Percentiles rank a stretch among this genome's conserved stretches.
Conservation (phyloP, 2,329 filamentous ascomycete genomes). For the Colletotrichum sp. region DNA sequence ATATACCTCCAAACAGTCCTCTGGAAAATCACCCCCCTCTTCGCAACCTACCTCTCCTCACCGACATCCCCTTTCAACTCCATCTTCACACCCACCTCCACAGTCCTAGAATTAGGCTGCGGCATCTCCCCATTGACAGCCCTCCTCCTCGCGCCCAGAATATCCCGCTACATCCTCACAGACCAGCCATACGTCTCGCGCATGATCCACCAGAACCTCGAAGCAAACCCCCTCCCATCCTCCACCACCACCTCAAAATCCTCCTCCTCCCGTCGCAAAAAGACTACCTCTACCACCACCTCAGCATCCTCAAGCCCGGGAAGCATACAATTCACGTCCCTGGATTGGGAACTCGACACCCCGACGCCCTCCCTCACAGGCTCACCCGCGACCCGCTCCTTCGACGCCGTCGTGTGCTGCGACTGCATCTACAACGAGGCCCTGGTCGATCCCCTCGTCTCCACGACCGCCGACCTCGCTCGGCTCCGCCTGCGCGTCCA, state of each 20-base stretch:
- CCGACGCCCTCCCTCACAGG: constrained; percentile 50
- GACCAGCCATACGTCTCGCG: constrained; percentile 88
- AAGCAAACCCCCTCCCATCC: constrained; percentile 54
- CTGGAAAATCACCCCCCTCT: constrained; percentile 87
- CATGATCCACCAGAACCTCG: constrained; percentile 77
- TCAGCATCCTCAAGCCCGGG: not conserved
- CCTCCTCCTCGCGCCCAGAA: constrained; percentile 65
- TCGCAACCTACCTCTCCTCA: constrained; percentile 80
- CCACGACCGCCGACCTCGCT: constrained; percentile 79
- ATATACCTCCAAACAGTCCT: constrained; percentile 60
- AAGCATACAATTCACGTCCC: constrained; percentile 57
- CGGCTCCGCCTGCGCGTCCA: constrained; percentile 49
- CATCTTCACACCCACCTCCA: constrained; percentile 59
- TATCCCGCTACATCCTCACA: constrained; percentile 76
- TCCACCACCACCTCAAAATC: constrained; percentile 5
- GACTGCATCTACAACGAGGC: constrained; percentile 97
- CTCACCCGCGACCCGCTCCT: constrained; percentile 43
- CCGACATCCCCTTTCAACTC: constrained; percentile 64
- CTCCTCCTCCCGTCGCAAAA: constrained; percentile 7
- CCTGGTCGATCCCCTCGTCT: constrained; percentile 81
- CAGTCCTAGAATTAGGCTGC: constrained; percentile 83
- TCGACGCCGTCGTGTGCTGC: constrained; percentile 81
- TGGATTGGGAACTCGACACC: constrained; percentile 84
- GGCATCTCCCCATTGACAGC: constrained; percentile 85
- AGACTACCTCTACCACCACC: constrained; percentile 5